Evolutionary conservation across 208 protist species (phyloP).

Genomic region (Acanthamoeba healyi): DNA sequence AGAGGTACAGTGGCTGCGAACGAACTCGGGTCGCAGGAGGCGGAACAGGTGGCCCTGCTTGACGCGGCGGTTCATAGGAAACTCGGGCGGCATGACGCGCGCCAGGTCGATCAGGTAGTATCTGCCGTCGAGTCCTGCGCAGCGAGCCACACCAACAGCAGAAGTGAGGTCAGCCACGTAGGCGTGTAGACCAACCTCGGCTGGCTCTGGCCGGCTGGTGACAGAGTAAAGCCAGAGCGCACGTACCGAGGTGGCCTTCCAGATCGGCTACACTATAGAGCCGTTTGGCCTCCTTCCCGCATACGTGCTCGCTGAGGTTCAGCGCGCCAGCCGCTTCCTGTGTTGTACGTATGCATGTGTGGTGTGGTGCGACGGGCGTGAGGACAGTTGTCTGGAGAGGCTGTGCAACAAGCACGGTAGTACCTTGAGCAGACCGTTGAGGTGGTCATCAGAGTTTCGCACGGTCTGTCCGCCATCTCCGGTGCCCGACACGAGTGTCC

Average conservation of each 20-base stretch:
- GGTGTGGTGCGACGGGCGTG: too few relatives aligned
- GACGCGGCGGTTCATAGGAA: not conserved
- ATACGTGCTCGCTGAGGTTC: constrained; percentile 75
- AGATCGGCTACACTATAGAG: not conserved
- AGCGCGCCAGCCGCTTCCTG: constrained; percentile 18
- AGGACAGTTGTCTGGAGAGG: too few relatives aligned
- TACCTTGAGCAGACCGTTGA: not conserved
- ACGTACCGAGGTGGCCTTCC: constrained; percentile 35
- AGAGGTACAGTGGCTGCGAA: not conserved
- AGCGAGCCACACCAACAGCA: too few relatives aligned
- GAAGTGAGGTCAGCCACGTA: too few relatives aligned
- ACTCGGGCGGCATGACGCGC: constrained; percentile 27
- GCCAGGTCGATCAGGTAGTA: constrained; percentile 80
- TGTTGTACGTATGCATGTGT: too few relatives aligned
- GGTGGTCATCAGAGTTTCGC: not conserved
- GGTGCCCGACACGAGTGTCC: constrained; percentile 76
- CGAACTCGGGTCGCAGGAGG: constrained; percentile 37
- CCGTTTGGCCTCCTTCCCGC: not conserved
- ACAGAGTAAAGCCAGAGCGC: not conserved
- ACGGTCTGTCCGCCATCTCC: constrained; percentile 76
- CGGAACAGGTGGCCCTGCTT: constrained; percentile 35
- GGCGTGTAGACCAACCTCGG: too few relatives aligned
- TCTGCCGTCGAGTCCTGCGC: constrained; percentile 76
- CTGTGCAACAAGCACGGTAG: not conserved
- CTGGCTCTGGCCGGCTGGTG: not conserved